Conservation (phyloP, 2,329 filamentous ascomycete genomes). For the Fonsecaea multimorphosa region DNA sequence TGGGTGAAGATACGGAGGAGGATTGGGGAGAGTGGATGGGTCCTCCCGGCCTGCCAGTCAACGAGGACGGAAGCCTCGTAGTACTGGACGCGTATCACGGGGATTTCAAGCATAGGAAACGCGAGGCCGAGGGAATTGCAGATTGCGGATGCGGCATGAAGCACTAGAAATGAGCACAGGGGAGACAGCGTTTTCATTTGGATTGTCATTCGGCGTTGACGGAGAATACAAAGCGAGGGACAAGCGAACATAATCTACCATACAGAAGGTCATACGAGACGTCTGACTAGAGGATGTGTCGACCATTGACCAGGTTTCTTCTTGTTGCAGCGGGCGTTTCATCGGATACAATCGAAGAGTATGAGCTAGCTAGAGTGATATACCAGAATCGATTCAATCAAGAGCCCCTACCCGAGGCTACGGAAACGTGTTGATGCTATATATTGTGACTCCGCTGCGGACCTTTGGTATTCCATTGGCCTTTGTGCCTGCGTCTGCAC, state of each 20-base stretch:
- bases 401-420: not conserved
- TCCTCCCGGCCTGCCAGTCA: slow-evolving; percentile 46
- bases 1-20: slow-evolving; percentile 13
- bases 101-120: slow-evolving; percentile 47
- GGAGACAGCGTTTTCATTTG: not conserved
- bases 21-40: slow-evolving; percentile 50
- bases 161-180: slow-evolving; percentile 18
- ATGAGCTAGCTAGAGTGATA: not conserved
- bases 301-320: not conserved
- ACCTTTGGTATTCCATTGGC: too few relatives aligned
- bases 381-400: not conserved
- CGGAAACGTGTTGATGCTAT: not conserved
- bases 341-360: not conserved
- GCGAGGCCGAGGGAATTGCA: slow-evolving; percentile 29
- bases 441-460: too few relatives aligned
- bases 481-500: too few relatives aligned
- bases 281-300: not conserved
- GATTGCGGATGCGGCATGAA: slow-evolving; percentile 38
- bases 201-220: not conserved
- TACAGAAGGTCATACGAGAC: not conserved
- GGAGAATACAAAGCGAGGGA: not conserved
- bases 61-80: slow-evolving; percentile 39
- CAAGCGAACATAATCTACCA: not conserved
- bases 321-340: not conserved
- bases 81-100: slow-evolving; percentile 52